phyloP scores from a whole-genome alignment of 192 early-diverging fungal species.

The Coemansia interrupta region DNA sequence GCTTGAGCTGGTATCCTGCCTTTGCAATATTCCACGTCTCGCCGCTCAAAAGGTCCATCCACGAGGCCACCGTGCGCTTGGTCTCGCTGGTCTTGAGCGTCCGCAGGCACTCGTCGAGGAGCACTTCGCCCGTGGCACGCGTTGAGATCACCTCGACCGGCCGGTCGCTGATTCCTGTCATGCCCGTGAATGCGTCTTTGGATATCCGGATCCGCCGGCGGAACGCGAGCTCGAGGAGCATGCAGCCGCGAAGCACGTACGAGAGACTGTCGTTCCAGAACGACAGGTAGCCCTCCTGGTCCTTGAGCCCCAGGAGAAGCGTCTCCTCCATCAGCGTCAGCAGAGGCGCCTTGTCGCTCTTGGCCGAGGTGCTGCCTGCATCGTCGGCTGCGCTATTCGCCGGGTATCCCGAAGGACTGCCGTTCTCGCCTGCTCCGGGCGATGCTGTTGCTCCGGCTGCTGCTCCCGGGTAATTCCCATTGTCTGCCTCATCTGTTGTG shows the following conservation, averaged over 20 bases:
- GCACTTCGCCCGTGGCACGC: constrained; percentile 84
- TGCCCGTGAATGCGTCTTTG: constrained; percentile 70
- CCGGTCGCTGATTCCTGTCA: constrained; percentile 72
- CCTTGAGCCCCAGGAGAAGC: constrained; percentile 89
- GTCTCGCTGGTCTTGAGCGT: constrained; percentile 84
- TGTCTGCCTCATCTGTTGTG: constrained; percentile 14
- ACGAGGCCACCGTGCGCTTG: constrained; percentile 74
- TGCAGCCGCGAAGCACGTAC: constrained; percentile 90
- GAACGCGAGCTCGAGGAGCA: constrained; percentile 94
- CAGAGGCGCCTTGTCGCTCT: constrained; percentile 56
- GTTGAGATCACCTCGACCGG: constrained; percentile 81
- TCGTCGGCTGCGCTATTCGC: not conserved
- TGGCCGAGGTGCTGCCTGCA: constrained; percentile 4
- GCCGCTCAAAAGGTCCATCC: constrained; percentile 98
- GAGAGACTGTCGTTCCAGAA: constrained; percentile 99
- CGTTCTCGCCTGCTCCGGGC: too few species aligned
- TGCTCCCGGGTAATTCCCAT: not conserved
- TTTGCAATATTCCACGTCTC: constrained; percentile 99
- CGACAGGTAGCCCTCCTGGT: constrained; percentile 88
- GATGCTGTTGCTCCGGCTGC: too few species aligned
- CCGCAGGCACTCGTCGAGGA: constrained; percentile 90
- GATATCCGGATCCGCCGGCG: constrained; percentile 82
- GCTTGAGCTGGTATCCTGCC: constrained; percentile 94
- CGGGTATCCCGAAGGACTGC: too few species aligned
- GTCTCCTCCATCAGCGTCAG: constrained; percentile 97